Percentiles rank a stretch among this genome's conserved stretches.
Evolutionary conservation across 768 basidiomycete species (phyloP).

Genomic region (Termitomyces eurrhizus): DNA sequence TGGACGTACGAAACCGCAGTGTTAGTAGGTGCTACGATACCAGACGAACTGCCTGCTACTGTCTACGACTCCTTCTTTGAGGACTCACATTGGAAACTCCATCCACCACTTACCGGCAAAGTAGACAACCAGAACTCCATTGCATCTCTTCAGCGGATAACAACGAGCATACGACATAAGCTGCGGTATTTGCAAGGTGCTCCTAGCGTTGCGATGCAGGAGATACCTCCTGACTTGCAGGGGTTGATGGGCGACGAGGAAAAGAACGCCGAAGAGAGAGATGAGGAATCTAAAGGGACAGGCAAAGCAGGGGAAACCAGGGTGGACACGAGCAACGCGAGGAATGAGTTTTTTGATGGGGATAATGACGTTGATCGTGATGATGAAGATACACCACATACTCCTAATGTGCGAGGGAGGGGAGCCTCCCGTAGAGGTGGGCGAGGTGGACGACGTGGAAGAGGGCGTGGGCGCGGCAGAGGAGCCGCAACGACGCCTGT

Average conservation of each 20-base stretch:
- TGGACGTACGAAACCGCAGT: constrained; percentile 99
- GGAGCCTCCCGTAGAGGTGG: constrained; percentile 26
- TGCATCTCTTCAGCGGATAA: constrained; percentile 80
- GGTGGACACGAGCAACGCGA: constrained; percentile 45
- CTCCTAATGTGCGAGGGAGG: constrained; percentile 15
- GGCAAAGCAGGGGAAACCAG: constrained; percentile 54
- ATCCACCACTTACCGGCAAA: constrained; percentile 86
- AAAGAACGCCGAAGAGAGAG: constrained; percentile 23
- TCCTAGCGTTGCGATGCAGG: constrained; percentile 95
- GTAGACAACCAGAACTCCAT: constrained; percentile 92
- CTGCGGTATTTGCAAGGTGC: constrained; percentile 91
- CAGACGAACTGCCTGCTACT: constrained; percentile 84
- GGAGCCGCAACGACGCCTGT: constrained; percentile 21
- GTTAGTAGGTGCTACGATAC: constrained; percentile 76
- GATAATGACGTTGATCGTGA: constrained; percentile 65
- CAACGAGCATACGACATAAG: constrained; percentile 81
- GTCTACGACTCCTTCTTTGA: constrained; percentile 92
- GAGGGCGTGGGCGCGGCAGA: constrained; percentile 3
- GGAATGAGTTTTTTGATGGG: constrained; percentile 73
- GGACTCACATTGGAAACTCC: constrained; percentile 88
- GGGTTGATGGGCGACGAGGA: constrained; percentile 59
- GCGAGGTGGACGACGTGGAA: constrained; percentile 28
- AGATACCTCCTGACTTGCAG: constrained; percentile 90
- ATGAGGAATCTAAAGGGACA: constrained; percentile 52
- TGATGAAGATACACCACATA: constrained; percentile 18